Percentiles rank a stretch among this genome's conserved stretches.
phyloP scores from a whole-genome alignment of 2,329 filamentous ascomycete genomes.

The Talaromyces funiculosus region DNA sequence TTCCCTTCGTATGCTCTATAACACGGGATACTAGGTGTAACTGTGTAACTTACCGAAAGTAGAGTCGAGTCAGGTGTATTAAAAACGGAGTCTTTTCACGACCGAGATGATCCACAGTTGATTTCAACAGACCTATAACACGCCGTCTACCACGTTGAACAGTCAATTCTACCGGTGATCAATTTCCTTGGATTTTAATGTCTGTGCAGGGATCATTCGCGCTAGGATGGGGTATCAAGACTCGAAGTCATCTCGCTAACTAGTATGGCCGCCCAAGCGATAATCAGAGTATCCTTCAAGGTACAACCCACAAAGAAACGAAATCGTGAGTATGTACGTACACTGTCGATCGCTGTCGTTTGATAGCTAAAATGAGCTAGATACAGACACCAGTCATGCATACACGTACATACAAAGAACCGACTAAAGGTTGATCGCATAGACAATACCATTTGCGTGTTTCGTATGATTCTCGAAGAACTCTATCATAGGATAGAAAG shows the following conservation, averaged over 20 bases:
- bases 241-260: neutral
- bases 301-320: neutral
- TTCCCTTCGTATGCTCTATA: neutral
- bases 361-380: neutral
- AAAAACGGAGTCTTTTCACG: neutral
- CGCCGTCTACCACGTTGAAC: neutral
- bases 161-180: neutral
- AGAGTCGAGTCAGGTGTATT: neutral
- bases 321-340: neutral
- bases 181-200: neutral
- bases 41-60: no score
- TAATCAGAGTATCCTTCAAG: neutral
- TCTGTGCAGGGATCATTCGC: neutral
- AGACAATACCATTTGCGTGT: neutral
- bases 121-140: neutral
- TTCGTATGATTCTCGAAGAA: neutral
- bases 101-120: neutral
- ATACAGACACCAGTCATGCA: neutral
- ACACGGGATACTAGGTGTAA: neutral
- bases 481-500: neutral
- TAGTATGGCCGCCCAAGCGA: neutral
- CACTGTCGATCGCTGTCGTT: neutral
- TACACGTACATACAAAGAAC: neutral
- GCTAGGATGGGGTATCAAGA: no score
- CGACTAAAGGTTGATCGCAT: neutral